phyloP scores from a whole-genome alignment of 73 alveolate species.

The Stentor coeruleus region DNA sequence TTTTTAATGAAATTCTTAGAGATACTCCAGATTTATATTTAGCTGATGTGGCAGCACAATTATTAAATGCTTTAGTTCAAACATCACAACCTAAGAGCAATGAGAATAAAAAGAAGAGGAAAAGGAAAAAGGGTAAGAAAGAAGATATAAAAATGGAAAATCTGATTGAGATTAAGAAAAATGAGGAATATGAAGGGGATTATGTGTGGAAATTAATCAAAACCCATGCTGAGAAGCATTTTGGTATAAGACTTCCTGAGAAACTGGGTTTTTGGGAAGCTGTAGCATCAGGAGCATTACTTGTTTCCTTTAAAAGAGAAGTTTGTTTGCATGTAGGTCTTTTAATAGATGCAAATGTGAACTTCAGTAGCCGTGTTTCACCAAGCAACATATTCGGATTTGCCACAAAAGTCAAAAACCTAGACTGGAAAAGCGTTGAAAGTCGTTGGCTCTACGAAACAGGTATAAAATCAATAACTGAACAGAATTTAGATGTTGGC shows the following conservation, averaged over 20 bases:
- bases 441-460: slow-evolving; percentile 41
- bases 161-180: slow-evolving; percentile 34
- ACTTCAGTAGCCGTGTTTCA: not conserved
- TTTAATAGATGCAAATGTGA: not conserved
- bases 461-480: slow-evolving; percentile 30
- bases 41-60: slow-evolving; percentile 57
- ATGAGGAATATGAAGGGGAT: slow-evolving; percentile 4
- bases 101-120: slow-evolving; percentile 31
- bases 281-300: not conserved
- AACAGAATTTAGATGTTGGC: not conserved
- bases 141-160: slow-evolving; percentile 28
- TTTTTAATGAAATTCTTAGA: slow-evolving; percentile 67
- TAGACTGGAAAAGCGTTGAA: slow-evolving; percentile 43
- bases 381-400: slow-evolving; percentile 23
- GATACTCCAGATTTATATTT: slow-evolving; percentile 56
- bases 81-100: slow-evolving; percentile 47
- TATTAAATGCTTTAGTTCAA: slow-evolving; percentile 47
- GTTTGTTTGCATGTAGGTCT: not conserved
- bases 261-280: slow-evolving; percentile 15
- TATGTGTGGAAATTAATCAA: slow-evolving; percentile 16
- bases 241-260: not conserved
- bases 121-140: slow-evolving; percentile 32
- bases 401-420: slow-evolving; percentile 29
- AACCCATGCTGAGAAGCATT: slow-evolving; percentile 11
- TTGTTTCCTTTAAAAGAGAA: slow-evolving; percentile 7